These are phyloP conservation scores for Oryza rufipogon DNA, from an alignment of 176 grass and related monocot species.

Conservation along the genomic window DNA sequence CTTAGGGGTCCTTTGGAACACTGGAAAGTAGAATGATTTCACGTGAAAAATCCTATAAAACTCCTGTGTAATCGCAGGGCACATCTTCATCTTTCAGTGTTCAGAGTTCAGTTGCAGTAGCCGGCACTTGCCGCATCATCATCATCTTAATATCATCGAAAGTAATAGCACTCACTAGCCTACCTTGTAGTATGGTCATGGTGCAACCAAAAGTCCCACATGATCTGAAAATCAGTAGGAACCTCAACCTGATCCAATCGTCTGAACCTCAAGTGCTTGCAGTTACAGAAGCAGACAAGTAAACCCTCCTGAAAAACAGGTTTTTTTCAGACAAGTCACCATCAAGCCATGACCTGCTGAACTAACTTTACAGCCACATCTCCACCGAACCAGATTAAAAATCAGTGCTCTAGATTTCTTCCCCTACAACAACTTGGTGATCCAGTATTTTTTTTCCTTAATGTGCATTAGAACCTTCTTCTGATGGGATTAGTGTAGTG, in stretches of 20 bases:
- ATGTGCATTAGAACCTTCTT: background rate
- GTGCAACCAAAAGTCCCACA: too few species aligned
- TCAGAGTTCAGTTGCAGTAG: too few species aligned
- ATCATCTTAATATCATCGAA: too few species aligned
- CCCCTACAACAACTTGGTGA: background rate
- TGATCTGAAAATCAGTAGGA: background rate
- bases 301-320: background rate
- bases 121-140: too few species aligned
- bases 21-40: too few species aligned
- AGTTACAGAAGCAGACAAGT: constrained; percentile 27
- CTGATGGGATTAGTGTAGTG: background rate
- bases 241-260: background rate
- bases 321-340: constrained; percentile 8
- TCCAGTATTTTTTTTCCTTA: background rate
- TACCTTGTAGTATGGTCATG: too few species aligned
- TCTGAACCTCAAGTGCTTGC: background rate
- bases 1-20: too few species aligned
- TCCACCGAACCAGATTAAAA: background rate
- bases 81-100: too few species aligned
- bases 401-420: background rate
- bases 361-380: background rate
- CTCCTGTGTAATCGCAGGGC: too few species aligned
- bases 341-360: background rate
- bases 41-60: too few species aligned
- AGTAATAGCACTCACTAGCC: too few species aligned